These are phyloP conservation scores for Tremella yokohamensis DNA, from an alignment of 768 basidiomycete species.

Conservation along the genomic window DNA sequence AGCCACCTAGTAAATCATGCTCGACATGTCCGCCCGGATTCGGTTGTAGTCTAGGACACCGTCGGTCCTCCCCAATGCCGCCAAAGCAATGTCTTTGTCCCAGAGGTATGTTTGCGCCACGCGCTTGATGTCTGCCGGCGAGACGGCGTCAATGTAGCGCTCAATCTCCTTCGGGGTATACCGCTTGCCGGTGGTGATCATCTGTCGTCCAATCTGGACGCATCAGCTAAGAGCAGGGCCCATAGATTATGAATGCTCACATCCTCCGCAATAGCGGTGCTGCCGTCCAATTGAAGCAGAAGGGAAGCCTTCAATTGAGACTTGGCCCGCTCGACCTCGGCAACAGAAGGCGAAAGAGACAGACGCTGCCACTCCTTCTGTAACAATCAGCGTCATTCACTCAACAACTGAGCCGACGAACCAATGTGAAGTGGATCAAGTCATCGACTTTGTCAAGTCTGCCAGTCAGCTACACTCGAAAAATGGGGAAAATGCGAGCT, in stretches of 20 bases:
- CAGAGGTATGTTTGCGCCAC: constrained; percentile 95
- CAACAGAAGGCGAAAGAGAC: constrained; percentile 75
- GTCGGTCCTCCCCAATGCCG: constrained; percentile 84
- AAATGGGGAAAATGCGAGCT: too few species aligned
- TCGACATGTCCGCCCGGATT: constrained; percentile 54
- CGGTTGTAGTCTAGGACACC: constrained; percentile 94
- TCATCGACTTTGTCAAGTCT: too few species aligned
- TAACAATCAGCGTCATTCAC: too few species aligned
- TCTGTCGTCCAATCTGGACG: constrained; percentile 76
- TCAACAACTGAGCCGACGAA: too few species aligned
- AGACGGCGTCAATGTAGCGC: constrained; percentile 83
- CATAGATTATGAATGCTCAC: constrained; percentile 28
- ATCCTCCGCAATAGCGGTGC: constrained; percentile 94
- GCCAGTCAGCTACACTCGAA: too few species aligned
- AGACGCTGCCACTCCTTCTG: constrained; percentile 90
- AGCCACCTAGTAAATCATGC: constrained; percentile 51
- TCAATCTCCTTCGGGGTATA: constrained; percentile 92
- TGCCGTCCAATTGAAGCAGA: constrained; percentile 86
- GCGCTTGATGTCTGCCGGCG: constrained; percentile 80
- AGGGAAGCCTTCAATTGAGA: constrained; percentile 95
- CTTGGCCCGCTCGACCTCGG: constrained; percentile 95
- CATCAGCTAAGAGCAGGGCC: constrained; percentile 3
- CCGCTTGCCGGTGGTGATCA: constrained; percentile 87
- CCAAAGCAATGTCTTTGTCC: constrained; percentile 78
- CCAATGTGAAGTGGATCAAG: constrained; percentile 82